phyloP scores from a whole-genome alignment of 352 stramenopile species.

The Pythium plurisporium region DNA sequence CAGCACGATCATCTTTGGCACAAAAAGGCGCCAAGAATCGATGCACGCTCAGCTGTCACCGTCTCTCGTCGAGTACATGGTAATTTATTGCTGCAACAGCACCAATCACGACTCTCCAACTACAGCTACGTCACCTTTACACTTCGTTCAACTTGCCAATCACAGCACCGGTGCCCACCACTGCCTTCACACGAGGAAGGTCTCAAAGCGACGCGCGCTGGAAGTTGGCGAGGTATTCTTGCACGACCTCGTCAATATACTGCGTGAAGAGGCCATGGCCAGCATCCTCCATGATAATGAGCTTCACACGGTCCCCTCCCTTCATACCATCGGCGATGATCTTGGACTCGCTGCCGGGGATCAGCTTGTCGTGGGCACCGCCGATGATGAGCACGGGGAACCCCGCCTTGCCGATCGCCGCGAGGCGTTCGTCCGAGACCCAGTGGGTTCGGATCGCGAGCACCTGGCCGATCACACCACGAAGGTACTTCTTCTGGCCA shows the following conservation, averaged over 20 bases:
- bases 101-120: no score
- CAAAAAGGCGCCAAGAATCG: no score
- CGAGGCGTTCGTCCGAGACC: constrained; percentile 43
- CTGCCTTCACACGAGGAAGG: no score
- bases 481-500: background rate
- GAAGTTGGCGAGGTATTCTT: constrained; percentile 13
- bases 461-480: constrained; percentile 15
- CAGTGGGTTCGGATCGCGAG: constrained; percentile 32
- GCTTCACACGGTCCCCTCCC: constrained; percentile 32
- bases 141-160: no score
- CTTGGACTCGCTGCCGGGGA: constrained; percentile 34
- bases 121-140: no score
- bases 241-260: constrained; percentile 24
- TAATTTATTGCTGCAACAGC: no score
- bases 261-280: constrained; percentile 41
- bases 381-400: constrained; percentile 55
- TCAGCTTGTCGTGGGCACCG: constrained; percentile 37
- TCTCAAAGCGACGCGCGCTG: constrained; percentile 6
- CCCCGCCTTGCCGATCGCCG: constrained; percentile 28
- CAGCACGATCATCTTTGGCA: no score
- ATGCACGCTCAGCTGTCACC: no score
- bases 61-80: no score
- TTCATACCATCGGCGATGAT: constrained; percentile 33
- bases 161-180: no score
- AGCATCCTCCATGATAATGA: constrained; percentile 39